phyloP scores from a whole-genome alignment of 768 basidiomycete genomes.

The Hygrocybe punicea region DNA sequence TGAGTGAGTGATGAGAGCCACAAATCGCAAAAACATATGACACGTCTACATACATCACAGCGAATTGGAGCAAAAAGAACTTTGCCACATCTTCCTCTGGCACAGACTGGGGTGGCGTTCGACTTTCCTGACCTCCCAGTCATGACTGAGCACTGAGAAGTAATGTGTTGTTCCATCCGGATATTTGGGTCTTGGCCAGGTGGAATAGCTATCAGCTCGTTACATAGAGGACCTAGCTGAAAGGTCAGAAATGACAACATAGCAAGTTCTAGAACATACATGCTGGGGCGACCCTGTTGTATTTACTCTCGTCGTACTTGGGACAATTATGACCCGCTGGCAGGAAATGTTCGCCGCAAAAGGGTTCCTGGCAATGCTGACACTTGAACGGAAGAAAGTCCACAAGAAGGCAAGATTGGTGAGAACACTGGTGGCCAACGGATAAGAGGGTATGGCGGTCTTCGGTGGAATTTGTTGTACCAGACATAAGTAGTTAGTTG shows the following conservation, averaged over 20 bases:
- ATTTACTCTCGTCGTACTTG: conserved; percentile 66
- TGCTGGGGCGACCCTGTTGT: conserved; percentile 72
- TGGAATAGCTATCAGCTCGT: conserved; percentile 68
- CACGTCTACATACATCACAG: conserved; percentile 57
- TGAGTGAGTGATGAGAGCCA: neutral
- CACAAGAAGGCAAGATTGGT: conserved; percentile 61
- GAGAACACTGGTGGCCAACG: conserved; percentile 71
- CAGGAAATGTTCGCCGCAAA: conserved; percentile 78
- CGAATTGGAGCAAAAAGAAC: conserved; percentile 68
- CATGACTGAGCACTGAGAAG: conserved; percentile 61
- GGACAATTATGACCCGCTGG: conserved; percentile 64
- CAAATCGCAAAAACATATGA: neutral
- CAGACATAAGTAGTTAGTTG: conserved; percentile 9
- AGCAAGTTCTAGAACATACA: conserved; percentile 44
- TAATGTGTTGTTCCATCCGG: conserved; percentile 76
- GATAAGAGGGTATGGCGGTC: conserved; percentile 54
- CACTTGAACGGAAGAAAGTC: conserved; percentile 89
- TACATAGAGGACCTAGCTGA: conserved; percentile 68
- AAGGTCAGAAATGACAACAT: neutral
- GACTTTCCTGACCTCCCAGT: conserved; percentile 52
- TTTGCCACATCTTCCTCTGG: conserved; percentile 63
- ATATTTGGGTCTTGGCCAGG: conserved; percentile 77
- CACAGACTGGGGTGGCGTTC: conserved; percentile 56
- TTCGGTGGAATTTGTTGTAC: conserved; percentile 27
- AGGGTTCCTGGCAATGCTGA: conserved; percentile 66